phyloP scores from a whole-genome alignment of 768 basidiomycete species.

The Mycena galericulata region DNA sequence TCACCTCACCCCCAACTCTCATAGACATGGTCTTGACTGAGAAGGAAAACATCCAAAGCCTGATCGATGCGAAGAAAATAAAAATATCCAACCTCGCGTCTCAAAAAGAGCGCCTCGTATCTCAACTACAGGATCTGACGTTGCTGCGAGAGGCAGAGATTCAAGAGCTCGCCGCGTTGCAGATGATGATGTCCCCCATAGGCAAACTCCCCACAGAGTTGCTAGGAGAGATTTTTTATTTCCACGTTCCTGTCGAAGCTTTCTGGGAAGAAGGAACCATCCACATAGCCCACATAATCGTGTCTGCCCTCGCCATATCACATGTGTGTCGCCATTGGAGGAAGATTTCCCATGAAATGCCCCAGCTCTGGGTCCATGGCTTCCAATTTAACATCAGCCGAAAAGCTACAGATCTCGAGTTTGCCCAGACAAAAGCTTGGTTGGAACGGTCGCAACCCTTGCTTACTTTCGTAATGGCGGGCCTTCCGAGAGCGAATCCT shows the following conservation, averaged over 20 bases:
- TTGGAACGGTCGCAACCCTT: neutral
- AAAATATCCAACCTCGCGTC: neutral
- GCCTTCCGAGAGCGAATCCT: too few relatives aligned
- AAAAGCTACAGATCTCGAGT: neutral
- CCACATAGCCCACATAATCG: neutral
- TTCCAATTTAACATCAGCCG: neutral
- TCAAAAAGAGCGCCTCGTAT: too few relatives aligned
- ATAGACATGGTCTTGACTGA: neutral
- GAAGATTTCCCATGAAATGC: neutral
- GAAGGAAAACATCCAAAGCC: neutral
- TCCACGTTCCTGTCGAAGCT: neutral
- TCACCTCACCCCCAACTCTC: too few relatives aligned
- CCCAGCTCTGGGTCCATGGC: neutral
- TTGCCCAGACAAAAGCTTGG: neutral
- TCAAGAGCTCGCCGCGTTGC: neutral
- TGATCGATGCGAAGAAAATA: neutral
- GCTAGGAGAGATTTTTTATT: neutral
- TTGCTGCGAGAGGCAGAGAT: neutral
- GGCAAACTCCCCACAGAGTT: neutral
- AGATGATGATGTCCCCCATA: neutral
- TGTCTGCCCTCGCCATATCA: neutral
- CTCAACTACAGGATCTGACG: neutral
- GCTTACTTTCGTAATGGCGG: neutral
- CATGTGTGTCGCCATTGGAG: neutral
- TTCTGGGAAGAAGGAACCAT: neutral